phyloP scores from a whole-genome alignment of 192 early-diverging fungal genomes.

The Coemansia reversa region DNA sequence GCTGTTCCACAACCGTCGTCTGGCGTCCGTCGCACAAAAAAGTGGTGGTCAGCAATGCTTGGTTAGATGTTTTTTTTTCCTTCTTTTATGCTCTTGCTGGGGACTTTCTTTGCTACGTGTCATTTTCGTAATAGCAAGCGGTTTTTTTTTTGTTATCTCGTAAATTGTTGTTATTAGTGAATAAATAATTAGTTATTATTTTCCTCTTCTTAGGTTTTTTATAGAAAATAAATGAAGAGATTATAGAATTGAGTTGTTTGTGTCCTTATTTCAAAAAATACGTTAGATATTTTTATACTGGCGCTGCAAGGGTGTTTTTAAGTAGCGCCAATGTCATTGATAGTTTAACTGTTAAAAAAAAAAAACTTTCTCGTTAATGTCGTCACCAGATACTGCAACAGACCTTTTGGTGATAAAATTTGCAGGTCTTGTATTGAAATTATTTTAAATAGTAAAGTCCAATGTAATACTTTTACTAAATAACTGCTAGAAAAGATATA shows the following conservation, averaged over 20 bases:
- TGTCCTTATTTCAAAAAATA: neutral
- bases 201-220: neutral
- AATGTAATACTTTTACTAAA: no score
- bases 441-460: no score
- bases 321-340: no score
- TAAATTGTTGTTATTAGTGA: neutral
- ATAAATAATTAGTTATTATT: neutral
- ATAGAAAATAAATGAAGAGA: neutral
- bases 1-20: neutral
- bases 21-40: constrained; percentile 16
- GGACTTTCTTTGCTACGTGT: neutral
- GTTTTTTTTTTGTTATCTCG: neutral
- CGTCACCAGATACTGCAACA: no score
- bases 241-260: neutral
- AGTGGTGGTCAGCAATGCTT: constrained; percentile 46
- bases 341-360: no score
- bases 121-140: neutral
- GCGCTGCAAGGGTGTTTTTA: no score
- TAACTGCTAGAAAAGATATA: no score
- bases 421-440: no score
- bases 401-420: no score
- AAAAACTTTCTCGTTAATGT: no score
- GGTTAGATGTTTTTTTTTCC: constrained; percentile 4
- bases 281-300: no score
- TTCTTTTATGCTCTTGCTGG: neutral